Evolutionary conservation across 1,139 yeast genomes (phyloP), one percentile per base, ranked within the genome.

Genomic region (Taiozyma onychis): DNA sequence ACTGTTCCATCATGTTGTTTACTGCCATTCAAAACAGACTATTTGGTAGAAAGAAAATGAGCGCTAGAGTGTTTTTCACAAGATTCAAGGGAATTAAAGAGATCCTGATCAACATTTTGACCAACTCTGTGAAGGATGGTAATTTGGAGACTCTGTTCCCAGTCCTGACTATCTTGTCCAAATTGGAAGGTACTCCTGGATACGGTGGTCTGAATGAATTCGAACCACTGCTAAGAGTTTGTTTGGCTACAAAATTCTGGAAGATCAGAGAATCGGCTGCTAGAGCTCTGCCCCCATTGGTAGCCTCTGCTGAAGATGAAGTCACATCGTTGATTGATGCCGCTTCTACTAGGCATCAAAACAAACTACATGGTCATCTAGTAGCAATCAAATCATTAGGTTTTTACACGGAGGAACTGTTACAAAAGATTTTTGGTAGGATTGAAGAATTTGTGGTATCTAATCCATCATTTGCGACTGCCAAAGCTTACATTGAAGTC

Each of bases 1-100:
- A 93, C 65, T 88, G 97, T 66, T 89, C 96, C 0, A 86, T 91
- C 30, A 93, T 93, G 98, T 73, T 93, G 42, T 93, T 90, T 64
- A 85, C 95, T 1, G 82, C 96, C 0, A 66, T 91, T 44, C 93
- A 88, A 61, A 83, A 83, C 53, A 76, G 95, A 54, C 63, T 93
- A 5, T 90, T 91, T 67, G 95, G 95, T 3, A 78, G 81, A 47
- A 72, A 74, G 43, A 70, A 68, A 28, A 66, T 80, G 49, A 76
- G 87, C 37, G 86, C 89, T 0, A 71, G 82, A 46, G 68, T 85
- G 18, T 89, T 90, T 62, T 91, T 91, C 63, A 71, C 81, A 4
- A 77, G 80, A 53, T 87, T 77, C 64, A 74, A 74, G 39, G 76
- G 78, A 1, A 69, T 88, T 18, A 75, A 76, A 46, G 70, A 67